Conservation (phyloP, 257 asterid genomes). For the Solanum boliviense region DNA sequence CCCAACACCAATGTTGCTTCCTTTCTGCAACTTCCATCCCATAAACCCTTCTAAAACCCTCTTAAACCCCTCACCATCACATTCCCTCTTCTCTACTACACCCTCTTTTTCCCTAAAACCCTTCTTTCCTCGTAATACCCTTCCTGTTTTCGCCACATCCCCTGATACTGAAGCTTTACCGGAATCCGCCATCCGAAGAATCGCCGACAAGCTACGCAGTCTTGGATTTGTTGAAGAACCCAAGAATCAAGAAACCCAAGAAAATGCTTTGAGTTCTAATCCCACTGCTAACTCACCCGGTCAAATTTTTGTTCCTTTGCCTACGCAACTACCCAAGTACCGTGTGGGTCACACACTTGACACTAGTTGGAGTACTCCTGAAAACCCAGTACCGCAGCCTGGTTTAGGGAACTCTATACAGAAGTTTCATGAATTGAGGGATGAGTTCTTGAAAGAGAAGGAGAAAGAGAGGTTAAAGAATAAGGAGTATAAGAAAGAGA, state of each 20-base stretch:
- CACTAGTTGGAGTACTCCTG: slow-evolving; percentile 94
- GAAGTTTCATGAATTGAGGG: slow-evolving; percentile 52
- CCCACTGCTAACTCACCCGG: slow-evolving; percentile 50
- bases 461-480: slow-evolving; percentile 58
- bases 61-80: slow-evolving; percentile 11
- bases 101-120: slow-evolving; percentile 1
- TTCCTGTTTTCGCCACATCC: slow-evolving; percentile 12
- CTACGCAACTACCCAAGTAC: slow-evolving; percentile 53
- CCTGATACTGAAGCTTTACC: slow-evolving; percentile 28
- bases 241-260: slow-evolving; percentile 10
- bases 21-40: slow-evolving; percentile 10
- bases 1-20: slow-evolving; percentile 9
- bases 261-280: slow-evolving; percentile 1
- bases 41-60: slow-evolving; percentile 16
- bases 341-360: slow-evolving; percentile 92
- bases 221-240: slow-evolving; percentile 71
- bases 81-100: slow-evolving; percentile 6
- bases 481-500: slow-evolving; percentile 24
- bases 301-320: slow-evolving; percentile 71
- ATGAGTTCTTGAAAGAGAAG: slow-evolving; percentile 42
- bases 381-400: slow-evolving; percentile 72
- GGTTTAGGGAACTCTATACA: slow-evolving; percentile 64
- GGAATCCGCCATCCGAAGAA: slow-evolving; percentile 64
- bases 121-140: slow-evolving; percentile 5
- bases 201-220: slow-evolving; percentile 82